Percentiles rank a stretch among this genome's conserved stretches.
These are phyloP conservation scores for Cladosporium sp. DNA, from an alignment of 2,329 filamentous ascomycete genomes.

Conservation along the genomic window DNA sequence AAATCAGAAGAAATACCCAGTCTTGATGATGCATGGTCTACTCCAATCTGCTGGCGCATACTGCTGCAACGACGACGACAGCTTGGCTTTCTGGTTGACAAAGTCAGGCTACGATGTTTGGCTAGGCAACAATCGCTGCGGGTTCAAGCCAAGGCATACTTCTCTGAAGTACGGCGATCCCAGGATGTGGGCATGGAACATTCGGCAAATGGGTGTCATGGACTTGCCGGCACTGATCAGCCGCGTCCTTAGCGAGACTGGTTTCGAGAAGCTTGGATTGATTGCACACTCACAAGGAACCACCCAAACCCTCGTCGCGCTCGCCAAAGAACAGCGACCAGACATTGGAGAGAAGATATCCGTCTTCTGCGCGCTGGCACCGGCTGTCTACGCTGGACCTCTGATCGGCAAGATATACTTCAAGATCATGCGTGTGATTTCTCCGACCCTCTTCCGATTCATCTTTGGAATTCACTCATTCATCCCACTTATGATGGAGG, in stretches of 20 bases:
- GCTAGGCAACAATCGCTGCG: slow-evolving; percentile 91
- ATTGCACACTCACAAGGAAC: slow-evolving; percentile 90
- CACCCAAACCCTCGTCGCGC: slow-evolving; percentile 78
- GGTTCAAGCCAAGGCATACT: slow-evolving; percentile 72
- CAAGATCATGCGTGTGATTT: slow-evolving; percentile 82
- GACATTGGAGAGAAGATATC: slow-evolving; percentile 77
- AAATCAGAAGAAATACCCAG: slow-evolving; percentile 63
- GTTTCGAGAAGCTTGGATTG: slow-evolving; percentile 76
- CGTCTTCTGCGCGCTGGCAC: slow-evolving; percentile 86
- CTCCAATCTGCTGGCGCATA: slow-evolving; percentile 85
- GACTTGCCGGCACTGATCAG: slow-evolving; percentile 79
- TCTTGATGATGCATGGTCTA: slow-evolving; percentile 82
- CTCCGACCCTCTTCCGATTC: slow-evolving; percentile 68
- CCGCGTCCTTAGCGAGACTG: slow-evolving; percentile 74
- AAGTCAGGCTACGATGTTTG: slow-evolving; percentile 93
- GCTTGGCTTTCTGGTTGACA: slow-evolving; percentile 84
- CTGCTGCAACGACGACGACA: slow-evolving; percentile 85
- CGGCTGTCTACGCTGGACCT: slow-evolving; percentile 83
- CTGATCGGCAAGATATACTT: slow-evolving; percentile 84
- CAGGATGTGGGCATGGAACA: slow-evolving; percentile 96
- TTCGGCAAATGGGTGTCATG: slow-evolving; percentile 86
- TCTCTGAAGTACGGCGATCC: slow-evolving; percentile 70
- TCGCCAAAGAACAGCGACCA: slow-evolving; percentile 85
- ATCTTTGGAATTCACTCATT: slow-evolving; percentile 92
- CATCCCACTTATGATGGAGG: slow-evolving; percentile 88